These are phyloP conservation scores for Cymbopogon flexuosus DNA, from an alignment of 202 grass and related monocot species.

Conservation along the genomic window DNA sequence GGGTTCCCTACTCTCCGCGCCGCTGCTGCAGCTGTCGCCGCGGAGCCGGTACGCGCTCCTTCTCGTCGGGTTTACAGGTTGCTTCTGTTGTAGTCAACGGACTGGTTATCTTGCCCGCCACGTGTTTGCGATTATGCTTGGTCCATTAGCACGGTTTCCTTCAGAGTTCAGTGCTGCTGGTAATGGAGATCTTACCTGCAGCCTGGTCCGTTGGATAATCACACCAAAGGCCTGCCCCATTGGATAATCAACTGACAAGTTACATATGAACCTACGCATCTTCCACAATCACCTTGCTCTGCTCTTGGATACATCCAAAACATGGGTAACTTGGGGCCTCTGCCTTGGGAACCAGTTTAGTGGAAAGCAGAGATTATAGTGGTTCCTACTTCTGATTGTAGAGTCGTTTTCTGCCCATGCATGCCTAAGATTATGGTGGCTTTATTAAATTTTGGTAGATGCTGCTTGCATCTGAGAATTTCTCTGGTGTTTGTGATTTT, in stretches of 20 bases:
- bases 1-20: constrained; percentile 9
- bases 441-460: not conserved
- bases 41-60: constrained; percentile 34
- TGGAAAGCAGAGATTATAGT: not conserved
- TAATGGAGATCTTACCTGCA: not conserved
- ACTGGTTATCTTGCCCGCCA: not conserved
- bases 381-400: not conserved
- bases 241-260: not conserved
- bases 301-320: not conserved
- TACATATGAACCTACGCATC: not conserved
- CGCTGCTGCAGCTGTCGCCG: not conserved
- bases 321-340: not conserved
- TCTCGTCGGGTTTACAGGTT: not conserved
- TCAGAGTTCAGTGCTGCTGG: not conserved
- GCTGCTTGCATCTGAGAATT: not conserved
- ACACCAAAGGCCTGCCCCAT: not conserved
- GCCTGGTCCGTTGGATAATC: too few relatives aligned
- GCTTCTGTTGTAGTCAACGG: not conserved
- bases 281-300: not conserved
- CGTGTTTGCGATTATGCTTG: constrained; percentile 11
- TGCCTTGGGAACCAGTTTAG: not conserved
- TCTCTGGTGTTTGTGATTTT: not conserved
- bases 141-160: not conserved
- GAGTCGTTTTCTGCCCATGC: not conserved
- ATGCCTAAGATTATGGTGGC: not conserved